Evolutionary conservation across 139 green algal species (phyloP).

Genomic region (Chlorella sp.): DNA sequence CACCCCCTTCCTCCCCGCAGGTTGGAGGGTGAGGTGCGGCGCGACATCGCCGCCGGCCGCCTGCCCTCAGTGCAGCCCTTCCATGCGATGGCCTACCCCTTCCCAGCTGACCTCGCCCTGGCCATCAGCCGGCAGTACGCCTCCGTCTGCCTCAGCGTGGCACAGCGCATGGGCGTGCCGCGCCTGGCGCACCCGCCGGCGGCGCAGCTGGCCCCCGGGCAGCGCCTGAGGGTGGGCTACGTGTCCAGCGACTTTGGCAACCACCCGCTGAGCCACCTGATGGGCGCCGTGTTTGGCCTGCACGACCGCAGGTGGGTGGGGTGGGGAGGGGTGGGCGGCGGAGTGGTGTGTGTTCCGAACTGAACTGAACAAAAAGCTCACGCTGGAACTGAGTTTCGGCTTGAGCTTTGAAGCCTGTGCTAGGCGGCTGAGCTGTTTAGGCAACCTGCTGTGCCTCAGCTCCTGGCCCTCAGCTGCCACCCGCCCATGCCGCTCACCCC

Average conservation of each 20-base stretch:
- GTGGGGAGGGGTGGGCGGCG: too few relatives aligned
- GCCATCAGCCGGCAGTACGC: slow-evolving; percentile 69
- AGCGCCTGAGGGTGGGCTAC: slow-evolving; percentile 75
- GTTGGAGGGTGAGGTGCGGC: slow-evolving; percentile 57
- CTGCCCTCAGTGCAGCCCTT: slow-evolving; percentile 91
- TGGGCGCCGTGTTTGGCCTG: slow-evolving; percentile 90
- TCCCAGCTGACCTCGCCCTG: slow-evolving; percentile 73
- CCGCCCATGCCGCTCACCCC: neutral
- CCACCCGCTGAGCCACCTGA: slow-evolving; percentile 92
- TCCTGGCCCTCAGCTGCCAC: too few relatives aligned
- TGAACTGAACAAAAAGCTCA: too few relatives aligned
- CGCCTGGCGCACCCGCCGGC: slow-evolving; percentile 62
- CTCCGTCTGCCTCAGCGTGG: slow-evolving; percentile 50
- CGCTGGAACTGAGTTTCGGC: too few relatives aligned
- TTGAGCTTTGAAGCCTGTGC: too few relatives aligned
- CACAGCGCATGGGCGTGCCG: slow-evolving; percentile 50
- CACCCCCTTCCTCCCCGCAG: neutral
- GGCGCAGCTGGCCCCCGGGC: slow-evolving; percentile 44
- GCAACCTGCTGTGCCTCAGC: too few relatives aligned
- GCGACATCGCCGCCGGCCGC: slow-evolving; percentile 63
- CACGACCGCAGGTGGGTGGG: slow-evolving; percentile 65
- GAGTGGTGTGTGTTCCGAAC: too few relatives aligned
- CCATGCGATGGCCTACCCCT: slow-evolving; percentile 92
- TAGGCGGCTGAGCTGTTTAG: too few relatives aligned
- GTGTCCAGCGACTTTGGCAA: slow-evolving; percentile 93